Evolutionary conservation across 78 protist species (phyloP).

Genomic region (Speleostelium caveatum): DNA sequence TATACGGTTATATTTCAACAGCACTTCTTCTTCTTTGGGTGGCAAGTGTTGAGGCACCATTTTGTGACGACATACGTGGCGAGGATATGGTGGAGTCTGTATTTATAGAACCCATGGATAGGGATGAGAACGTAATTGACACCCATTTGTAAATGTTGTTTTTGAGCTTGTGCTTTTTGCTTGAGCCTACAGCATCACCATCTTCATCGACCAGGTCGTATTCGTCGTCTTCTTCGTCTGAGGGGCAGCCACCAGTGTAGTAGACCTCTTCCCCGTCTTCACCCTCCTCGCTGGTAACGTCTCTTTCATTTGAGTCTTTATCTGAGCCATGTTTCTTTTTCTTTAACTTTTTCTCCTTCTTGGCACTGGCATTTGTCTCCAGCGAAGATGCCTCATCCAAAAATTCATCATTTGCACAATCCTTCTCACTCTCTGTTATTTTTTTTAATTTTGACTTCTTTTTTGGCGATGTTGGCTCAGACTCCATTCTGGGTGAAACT

Average conservation of each 20-base stretch:
- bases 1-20: neutral
- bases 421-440: neutral
- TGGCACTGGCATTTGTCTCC: too few species aligned
- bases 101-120: constrained; percentile 3
- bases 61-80: neutral
- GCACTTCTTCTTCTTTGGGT: constrained; percentile 1
- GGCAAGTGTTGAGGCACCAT: neutral
- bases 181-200: constrained; percentile 20
- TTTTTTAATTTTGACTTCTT: neutral
- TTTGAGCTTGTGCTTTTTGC: neutral
- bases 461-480: neutral
- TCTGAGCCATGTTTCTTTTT: neutral
- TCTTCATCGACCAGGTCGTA: constrained; percentile 45
- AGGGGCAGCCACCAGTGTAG: neutral
- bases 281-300: neutral
- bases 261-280: constrained; percentile 6
- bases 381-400: too few species aligned
- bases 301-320: neutral
- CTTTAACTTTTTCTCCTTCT: neutral
- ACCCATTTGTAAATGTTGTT: constrained; percentile 41
- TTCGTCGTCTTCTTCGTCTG: constrained; percentile 41
- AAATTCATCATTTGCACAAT: neutral
- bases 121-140: constrained; percentile 12
- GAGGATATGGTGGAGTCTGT: neutral
- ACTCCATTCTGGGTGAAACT: neutral